Conservation (phyloP, 2,329 filamentous ascomycete genomes). For the Akanthomyces muscarius region DNA sequence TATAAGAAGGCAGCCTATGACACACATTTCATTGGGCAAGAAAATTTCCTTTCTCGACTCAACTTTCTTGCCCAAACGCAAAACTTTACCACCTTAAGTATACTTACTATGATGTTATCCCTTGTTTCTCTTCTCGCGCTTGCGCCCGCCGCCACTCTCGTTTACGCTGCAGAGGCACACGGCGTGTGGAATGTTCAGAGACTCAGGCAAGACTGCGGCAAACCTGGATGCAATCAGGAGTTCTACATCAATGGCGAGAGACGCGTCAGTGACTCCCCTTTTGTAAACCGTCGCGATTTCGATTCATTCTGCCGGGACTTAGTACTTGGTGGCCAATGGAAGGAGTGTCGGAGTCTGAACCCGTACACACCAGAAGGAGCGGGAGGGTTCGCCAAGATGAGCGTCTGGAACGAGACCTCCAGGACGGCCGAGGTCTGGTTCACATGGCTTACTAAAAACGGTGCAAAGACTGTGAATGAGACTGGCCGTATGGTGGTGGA, state of each 20-base stretch:
- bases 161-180: background rate
- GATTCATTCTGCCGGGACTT: background rate
- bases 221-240: background rate
- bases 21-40: background rate
- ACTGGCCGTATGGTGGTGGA: background rate
- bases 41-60: background rate
- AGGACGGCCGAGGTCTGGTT: background rate
- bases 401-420: background rate
- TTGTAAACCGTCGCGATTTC: background rate
- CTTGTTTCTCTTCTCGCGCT: background rate
- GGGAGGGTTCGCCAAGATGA: background rate
- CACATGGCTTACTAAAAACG: background rate
- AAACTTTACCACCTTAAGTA: background rate
- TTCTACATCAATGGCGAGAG: background rate
- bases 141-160: background rate
- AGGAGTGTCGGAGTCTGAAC: background rate
- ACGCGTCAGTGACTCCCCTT: background rate
- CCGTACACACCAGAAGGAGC: background rate
- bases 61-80: background rate
- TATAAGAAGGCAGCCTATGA: background rate
- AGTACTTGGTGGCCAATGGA: background rate
- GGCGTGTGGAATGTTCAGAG: background rate
- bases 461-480: background rate
- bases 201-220: background rate
- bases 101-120: background rate